phyloP scores from a whole-genome alignment of 1,284 basidiomycete genomes.

The Irpex lacteus region DNA sequence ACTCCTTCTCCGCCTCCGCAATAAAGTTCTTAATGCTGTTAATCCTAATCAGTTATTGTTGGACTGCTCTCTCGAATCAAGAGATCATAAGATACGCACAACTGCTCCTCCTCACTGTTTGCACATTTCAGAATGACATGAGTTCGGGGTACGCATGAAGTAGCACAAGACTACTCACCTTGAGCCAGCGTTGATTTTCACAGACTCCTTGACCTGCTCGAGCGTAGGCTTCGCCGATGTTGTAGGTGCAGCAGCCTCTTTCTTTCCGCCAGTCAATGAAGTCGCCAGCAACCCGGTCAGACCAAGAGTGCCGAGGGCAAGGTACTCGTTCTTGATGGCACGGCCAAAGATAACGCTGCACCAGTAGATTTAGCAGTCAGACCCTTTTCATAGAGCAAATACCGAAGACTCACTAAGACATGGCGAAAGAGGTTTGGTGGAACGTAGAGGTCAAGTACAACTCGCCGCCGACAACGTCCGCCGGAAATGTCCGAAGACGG shows the following conservation, averaged over 20 bases:
- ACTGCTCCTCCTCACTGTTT: conserved; percentile 64
- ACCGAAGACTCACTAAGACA: conserved; percentile 18
- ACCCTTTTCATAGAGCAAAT: background rate
- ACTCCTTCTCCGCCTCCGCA: conserved; percentile 74
- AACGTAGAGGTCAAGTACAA: background rate
- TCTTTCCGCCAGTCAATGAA: conserved; percentile 41
- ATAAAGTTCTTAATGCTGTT: conserved; percentile 75
- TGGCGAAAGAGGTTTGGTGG: conserved; percentile 12
- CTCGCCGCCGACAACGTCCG: background rate
- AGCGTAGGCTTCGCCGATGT: conserved; percentile 35
- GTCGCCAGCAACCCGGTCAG: conserved; percentile 47
- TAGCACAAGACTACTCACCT: conserved; percentile 45
- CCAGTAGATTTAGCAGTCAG: background rate
- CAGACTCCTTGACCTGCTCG: conserved; percentile 56
- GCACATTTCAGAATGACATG: background rate
- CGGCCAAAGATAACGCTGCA: conserved; percentile 69
- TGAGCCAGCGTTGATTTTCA: conserved; percentile 61
- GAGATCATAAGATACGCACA: conserved; percentile 47
- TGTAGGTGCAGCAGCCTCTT: conserved; percentile 38
- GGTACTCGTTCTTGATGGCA: conserved; percentile 73
- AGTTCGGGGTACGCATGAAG: background rate
- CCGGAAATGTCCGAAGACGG: conserved; percentile 3
- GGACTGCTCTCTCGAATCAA: conserved; percentile 21
- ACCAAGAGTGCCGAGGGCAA: conserved; percentile 64
- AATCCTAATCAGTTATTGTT: conserved; percentile 40